phyloP scores from a whole-genome alignment of 2,329 filamentous ascomycete genomes.

The Xylariaceae sp. region DNA sequence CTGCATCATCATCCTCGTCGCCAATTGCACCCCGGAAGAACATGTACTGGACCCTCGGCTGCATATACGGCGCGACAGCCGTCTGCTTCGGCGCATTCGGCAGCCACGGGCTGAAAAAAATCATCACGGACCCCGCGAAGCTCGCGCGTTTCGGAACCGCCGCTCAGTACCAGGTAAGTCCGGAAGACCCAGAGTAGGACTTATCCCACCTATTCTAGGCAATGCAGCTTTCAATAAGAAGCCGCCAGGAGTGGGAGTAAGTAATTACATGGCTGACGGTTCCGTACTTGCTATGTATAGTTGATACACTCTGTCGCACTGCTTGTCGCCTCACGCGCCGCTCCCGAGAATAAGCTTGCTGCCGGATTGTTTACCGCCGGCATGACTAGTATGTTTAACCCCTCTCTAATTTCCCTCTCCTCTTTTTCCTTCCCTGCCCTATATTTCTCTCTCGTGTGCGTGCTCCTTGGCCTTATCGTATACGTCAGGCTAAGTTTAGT shows the following conservation, averaged over 20 bases:
- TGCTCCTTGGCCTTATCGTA: too few species aligned
- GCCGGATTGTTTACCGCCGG: slow-evolving; percentile 58
- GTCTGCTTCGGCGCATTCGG: slow-evolving; percentile 64
- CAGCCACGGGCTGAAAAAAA: slow-evolving; percentile 61
- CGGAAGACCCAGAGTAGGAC: too few species aligned
- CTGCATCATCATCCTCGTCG: slow-evolving; percentile 10
- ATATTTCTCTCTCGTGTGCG: not conserved
- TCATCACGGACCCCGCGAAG: slow-evolving; percentile 54
- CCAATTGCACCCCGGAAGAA: slow-evolving; percentile 12
- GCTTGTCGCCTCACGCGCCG: slow-evolving; percentile 49
- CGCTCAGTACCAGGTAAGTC: slow-evolving; percentile 61
- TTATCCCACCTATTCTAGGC: too few species aligned
- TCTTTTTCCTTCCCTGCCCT: not conserved
- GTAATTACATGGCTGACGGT: not conserved
- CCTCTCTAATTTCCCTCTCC: not conserved
- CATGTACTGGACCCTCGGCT: slow-evolving; percentile 58
- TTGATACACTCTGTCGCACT: slow-evolving; percentile 59
- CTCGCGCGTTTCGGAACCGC: slow-evolving; percentile 61
- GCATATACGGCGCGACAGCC: slow-evolving; percentile 57
- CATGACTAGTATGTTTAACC: slow-evolving; percentile 44
- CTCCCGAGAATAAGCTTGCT: slow-evolving; percentile 53
- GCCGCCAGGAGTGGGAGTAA: not conserved
- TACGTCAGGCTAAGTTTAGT: not conserved
- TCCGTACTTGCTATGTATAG: slow-evolving; percentile 33
- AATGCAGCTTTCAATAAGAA: not conserved